Evolutionary conservation across 345 rosid species (phyloP).

Genomic region (Carallia brachiata): DNA sequence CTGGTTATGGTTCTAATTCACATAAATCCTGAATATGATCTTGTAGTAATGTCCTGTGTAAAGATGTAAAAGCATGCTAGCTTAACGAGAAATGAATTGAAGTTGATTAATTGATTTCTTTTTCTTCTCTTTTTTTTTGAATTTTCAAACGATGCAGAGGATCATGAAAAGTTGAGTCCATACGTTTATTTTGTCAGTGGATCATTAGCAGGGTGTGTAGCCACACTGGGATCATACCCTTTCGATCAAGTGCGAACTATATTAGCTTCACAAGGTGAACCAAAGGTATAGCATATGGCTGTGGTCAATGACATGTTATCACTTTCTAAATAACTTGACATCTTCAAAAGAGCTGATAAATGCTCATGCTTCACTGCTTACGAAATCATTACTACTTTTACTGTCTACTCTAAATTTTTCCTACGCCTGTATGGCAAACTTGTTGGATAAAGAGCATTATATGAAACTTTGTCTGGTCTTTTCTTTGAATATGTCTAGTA

Average conservation of each 20-base stretch:
- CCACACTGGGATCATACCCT: conserved; percentile 97
- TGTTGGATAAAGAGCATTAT: too few species aligned
- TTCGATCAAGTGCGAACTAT: conserved; percentile 92
- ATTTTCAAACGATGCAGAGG: conserved; percentile 52
- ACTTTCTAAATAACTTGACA: background rate
- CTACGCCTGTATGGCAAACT: too few species aligned
- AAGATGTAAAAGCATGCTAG: background rate
- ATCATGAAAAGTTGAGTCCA: conserved; percentile 79
- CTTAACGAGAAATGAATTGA: too few species aligned
- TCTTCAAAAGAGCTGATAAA: too few species aligned
- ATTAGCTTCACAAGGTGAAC: conserved; percentile 96
- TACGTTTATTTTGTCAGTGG: conserved; percentile 82
- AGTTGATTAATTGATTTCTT: background rate
- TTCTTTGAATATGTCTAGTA: too few species aligned
- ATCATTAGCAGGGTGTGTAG: conserved; percentile 91
- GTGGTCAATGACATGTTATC: background rate
- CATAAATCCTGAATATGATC: background rate
- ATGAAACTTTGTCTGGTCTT: too few species aligned
- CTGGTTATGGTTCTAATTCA: background rate
- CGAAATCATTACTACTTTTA: too few species aligned
- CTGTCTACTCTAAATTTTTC: too few species aligned
- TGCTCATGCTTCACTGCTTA: too few species aligned
- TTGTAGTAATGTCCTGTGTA: background rate
- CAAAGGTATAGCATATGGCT: conserved; percentile 56
- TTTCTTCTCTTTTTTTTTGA: background rate